Conservation (phyloP, 2,329 filamentous ascomycete genomes). For the Hypoxylon rubiginosum region DNA sequence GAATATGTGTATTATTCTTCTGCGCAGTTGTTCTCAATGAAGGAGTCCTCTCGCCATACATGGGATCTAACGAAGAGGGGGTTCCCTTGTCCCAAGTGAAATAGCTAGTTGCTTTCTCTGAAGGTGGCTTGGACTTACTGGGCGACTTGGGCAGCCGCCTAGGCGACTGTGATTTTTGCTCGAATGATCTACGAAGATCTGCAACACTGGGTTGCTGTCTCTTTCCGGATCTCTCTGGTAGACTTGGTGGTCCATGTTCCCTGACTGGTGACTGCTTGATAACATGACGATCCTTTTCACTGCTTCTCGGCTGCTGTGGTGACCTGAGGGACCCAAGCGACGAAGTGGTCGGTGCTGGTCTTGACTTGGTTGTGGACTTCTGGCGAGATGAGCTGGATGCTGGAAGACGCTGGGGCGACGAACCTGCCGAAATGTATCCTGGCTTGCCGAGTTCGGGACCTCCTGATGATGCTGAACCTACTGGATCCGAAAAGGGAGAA, state of each 20-base stretch:
- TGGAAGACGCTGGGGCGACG: conserved; percentile 24
- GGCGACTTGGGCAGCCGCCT: conserved; percentile 1
- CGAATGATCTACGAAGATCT: conserved; percentile 54
- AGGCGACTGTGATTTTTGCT: conserved; percentile 38
- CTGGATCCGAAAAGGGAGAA: conserved; percentile 28
- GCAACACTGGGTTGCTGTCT: conserved; percentile 51
- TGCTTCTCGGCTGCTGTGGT: conserved; percentile 1
- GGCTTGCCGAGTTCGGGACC: conserved; percentile 10
- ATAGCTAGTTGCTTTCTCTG: conserved; percentile 1
- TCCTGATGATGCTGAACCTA: conserved; percentile 14
- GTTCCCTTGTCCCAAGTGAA: conserved; percentile 10
- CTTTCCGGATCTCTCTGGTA: conserved; percentile 17
- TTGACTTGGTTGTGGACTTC: conserved; percentile 27
- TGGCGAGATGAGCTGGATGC: conserved; percentile 24
- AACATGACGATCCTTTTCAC: conserved; percentile 1
- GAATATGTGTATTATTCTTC: conserved; percentile 4
- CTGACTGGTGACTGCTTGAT: conserved; percentile 2
- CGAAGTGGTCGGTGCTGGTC: conserved; percentile 10
- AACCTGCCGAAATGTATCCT: neutral
- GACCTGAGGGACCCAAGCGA: conserved; percentile 10
- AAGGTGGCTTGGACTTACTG: conserved; percentile 8
- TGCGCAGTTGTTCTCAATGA: neutral
- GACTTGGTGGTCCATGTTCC: neutral
- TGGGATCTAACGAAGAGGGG: conserved; percentile 4
- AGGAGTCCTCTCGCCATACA: conserved; percentile 4